Base-by-base conservation (phyloP, 2,329 filamentous ascomycete species). In the Fusarium papillatum region DNA sequence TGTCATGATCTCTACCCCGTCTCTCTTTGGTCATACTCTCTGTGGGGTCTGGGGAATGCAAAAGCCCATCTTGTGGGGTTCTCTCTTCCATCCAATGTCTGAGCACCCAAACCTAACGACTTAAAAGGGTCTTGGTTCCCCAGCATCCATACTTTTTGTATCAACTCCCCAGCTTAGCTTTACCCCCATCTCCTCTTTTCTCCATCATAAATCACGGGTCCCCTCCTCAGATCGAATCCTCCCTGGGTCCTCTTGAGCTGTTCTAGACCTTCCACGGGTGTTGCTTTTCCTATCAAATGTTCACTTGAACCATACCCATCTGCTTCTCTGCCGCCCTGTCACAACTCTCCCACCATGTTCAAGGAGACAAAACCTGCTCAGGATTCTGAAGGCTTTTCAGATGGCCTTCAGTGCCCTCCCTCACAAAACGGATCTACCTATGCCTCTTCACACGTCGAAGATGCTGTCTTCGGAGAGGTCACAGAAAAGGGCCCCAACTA, bases 401-500 rank as follows among this genome's bases (percentile, higher is more conserved):
- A 64, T 26, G 29, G 17, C 7, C 34, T 68, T 2, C 24, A 46
- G 17, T 53, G 57, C 10, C 17, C 60, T 36, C 57, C 73, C 7
- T 76, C 70, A 13, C 66, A 66, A 34, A 34, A 19, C n/a, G 55
- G 36, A 24, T 61, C 53, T 19, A 70, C 17, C 39, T 24, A 41
- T 34, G 50, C 29, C 17, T 55, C 63, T 13, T 34, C 57, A 14
- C 55, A 55, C 22, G 53, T 67, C 17, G 62, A 72, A 19, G 74
- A 76, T 71, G 71, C 74, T 4, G 71, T 76, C 63, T 76, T 76
- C 24, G 80, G 80, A 31, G 73, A 80, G 24, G 76, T 81, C 14
- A 73, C 67, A 3, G 75, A 73, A 38, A 63, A 68, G 5, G 80
- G 80, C 16, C 80, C 80, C 34, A 81, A 82, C 66, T 82, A 82